Percentiles rank a stretch among this genome's conserved stretches.
Conservation (phyloP, 1,139 yeast species). For the Candida smagusa region DNA sequence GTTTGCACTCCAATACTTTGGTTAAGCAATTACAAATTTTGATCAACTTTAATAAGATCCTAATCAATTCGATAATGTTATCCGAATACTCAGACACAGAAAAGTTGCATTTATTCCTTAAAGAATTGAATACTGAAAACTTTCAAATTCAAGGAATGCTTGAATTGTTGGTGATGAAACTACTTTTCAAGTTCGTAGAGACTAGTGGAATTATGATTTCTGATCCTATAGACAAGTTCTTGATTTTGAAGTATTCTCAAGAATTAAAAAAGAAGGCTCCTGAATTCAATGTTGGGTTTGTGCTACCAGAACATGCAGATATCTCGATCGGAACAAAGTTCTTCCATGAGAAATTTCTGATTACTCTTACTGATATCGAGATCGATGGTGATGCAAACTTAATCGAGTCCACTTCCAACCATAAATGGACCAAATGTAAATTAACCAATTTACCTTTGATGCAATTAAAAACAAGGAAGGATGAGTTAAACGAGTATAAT, state of each 20-base stretch:
- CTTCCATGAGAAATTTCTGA: slow-evolving; percentile 26
- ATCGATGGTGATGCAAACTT: slow-evolving; percentile 15
- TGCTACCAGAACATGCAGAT: slow-evolving; percentile 17
- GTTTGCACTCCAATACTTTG: slow-evolving; percentile 20
- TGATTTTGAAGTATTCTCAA: slow-evolving; percentile 21
- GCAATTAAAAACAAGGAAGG: slow-evolving; percentile 31
- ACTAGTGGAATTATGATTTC: slow-evolving; percentile 2
- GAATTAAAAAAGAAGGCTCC: slow-evolving; percentile 7
- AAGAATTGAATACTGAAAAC: slow-evolving; percentile 14
- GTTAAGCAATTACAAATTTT: slow-evolving; percentile 25
- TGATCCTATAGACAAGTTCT: slow-evolving; percentile 26
- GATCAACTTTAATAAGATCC: slow-evolving; percentile 24
- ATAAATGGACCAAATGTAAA: slow-evolving; percentile 38
- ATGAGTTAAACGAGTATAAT: slow-evolving; percentile 31
- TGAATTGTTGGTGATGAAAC: slow-evolving; percentile 15
- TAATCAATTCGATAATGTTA: slow-evolving; percentile 17
- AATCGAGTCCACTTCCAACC: slow-evolving; percentile 28
- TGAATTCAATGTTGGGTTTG: slow-evolving; percentile 4
- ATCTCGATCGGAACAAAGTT: slow-evolving; percentile 26
- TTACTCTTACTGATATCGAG: slow-evolving; percentile 11
- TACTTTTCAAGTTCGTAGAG: slow-evolving; percentile 15
- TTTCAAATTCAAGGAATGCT: slow-evolving; percentile 14
- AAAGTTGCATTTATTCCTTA: slow-evolving; percentile 1
- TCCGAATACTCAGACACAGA: slow-evolving; percentile 2
- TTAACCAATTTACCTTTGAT: slow-evolving; percentile 37